These are phyloP conservation scores for Micromonas pusilla DNA, from an alignment of 139 green algal genomes.

Conservation along the genomic window DNA sequence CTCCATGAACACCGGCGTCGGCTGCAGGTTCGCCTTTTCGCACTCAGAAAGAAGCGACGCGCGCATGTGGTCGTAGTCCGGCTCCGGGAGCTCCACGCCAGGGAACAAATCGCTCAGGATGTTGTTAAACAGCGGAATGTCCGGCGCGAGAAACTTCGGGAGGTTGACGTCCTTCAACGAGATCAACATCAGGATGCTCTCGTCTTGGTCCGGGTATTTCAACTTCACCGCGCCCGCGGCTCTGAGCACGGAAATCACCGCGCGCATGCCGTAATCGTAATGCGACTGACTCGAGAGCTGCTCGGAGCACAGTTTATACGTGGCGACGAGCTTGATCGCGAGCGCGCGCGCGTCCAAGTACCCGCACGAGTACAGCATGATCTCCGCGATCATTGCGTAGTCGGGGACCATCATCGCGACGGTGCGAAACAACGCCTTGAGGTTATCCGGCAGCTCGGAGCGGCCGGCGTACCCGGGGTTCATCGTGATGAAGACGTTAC, in stretches of 20 bases:
- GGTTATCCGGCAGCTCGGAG: conserved; percentile 68
- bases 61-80: conserved; percentile 54
- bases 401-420: conserved; percentile 80
- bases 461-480: conserved; percentile 64
- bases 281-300: conserved; percentile 44
- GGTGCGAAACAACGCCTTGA: conserved; percentile 56
- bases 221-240: conserved; percentile 64
- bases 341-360: conserved; percentile 61
- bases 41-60: conserved; percentile 28
- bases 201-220: conserved; percentile 42
- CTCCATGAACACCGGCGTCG: conserved; percentile 60
- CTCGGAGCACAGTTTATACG: conserved; percentile 52
- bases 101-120: conserved; percentile 52
- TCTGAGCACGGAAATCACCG: conserved; percentile 57
- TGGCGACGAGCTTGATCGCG: conserved; percentile 73
- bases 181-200: conserved; percentile 65
- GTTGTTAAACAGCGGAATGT: conserved; percentile 69
- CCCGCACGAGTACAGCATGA: conserved; percentile 65
- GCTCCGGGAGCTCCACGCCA: conserved; percentile 52
- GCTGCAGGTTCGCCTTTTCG: conserved; percentile 44
- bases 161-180: conserved; percentile 70
- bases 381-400: conserved; percentile 72
- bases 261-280: conserved; percentile 47
- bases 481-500: conserved; percentile 76
- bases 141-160: conserved; percentile 74